These are phyloP conservation scores for Psilocybe subaeruginosa DNA, from an alignment of 768 basidiomycete species.

Conservation along the genomic window DNA sequence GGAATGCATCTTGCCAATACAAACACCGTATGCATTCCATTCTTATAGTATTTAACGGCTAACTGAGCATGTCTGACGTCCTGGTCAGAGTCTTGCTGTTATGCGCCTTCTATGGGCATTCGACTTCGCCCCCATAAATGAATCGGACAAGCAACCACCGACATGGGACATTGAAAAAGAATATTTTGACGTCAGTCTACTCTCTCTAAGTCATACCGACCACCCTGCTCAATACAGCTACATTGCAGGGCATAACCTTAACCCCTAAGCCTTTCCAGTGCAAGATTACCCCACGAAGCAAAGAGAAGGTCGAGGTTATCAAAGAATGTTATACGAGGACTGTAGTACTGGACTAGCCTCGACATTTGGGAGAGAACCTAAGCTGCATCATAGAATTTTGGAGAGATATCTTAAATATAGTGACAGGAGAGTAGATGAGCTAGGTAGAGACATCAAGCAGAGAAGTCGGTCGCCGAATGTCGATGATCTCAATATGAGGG, in stretches of 20 bases:
- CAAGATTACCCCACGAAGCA: neutral
- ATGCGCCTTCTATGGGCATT: neutral
- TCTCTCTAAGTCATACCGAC: no score
- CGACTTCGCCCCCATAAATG: neutral
- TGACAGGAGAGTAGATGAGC: no score
- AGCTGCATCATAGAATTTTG: no score
- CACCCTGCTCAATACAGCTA: no score
- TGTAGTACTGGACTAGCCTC: no score
- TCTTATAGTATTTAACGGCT: no score
- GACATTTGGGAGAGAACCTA: no score
- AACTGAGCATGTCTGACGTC: no score
- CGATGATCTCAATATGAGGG: no score
- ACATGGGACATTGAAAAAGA: neutral
- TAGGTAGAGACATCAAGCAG: no score
- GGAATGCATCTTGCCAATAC: neutral
- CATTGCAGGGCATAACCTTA: neutral
- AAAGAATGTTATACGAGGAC: neutral
- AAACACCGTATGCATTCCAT: neutral
- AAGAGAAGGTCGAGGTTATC: neutral
- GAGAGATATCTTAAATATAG: no score
- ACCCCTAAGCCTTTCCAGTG: neutral
- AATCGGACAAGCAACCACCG: neutral
- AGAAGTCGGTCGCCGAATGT: no score
- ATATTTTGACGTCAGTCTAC: neutral
- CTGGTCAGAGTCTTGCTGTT: neutral